Evolutionary conservation across 192 early-diverging fungal genomes (phyloP), one percentile per base, ranked within the genome.

Genomic region (Chytriomyces sp.): DNA sequence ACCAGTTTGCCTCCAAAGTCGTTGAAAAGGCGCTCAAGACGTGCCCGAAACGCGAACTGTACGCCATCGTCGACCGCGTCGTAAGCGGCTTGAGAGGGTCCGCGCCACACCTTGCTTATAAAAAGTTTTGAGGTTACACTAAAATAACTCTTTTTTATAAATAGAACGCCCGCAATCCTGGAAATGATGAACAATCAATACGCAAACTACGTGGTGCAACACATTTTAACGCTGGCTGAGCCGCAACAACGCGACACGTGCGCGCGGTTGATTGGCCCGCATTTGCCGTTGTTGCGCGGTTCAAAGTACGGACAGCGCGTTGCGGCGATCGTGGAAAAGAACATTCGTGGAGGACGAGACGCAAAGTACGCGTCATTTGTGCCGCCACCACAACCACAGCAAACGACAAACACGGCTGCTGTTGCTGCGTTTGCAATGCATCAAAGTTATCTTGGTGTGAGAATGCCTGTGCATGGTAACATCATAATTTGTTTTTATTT

Each of bases 171-270:
- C n/a, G 49, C 74, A 11, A 83, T 93, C 62, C 85, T 93, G 35
- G 88, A 90, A 24, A 91, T 93, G 82, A 91, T 91, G 61, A 89
- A 91, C 48, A 89, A 93, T 63, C 92, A 93, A 78, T 93, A 88
- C 70, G 92, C 88, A 49, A 93, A 93, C 75, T 93, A 93, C 69
- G 90, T 93, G 65, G 88, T 93, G 45, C 92, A 93, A 75, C 89
- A 90, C 77, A 87, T 93, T 16, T 66, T 92, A 10, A 90, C 80
- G 35, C 80, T 88, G 45, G 88, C 90, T 6, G 85, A 84, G 35
- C 82, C 83, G 6, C 75, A 84, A 35, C 91, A 91, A 47, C 82
- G 87, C 13, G 84, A 91, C 65, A 81, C 65, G 10, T 85, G 85
- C 61, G 83, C 87, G 18, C 82, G 85, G 0, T 73, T 91, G 23